Conservation (phyloP, 106 monocot species). For the Vanilla planifolia region DNA sequence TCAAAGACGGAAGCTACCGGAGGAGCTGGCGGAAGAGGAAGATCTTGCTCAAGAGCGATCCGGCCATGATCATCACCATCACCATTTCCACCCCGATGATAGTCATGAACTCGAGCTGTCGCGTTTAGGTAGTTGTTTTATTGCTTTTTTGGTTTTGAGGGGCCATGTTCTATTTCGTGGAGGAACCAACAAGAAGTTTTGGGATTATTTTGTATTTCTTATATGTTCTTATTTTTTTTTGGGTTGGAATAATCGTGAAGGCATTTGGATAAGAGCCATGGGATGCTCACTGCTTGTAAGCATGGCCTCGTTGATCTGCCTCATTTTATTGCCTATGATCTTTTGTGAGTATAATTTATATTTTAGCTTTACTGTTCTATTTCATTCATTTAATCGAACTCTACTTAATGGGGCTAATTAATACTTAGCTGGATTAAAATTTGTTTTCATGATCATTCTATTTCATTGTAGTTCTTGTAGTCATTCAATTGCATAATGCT, state of each 20-base stretch:
- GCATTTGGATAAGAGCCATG: constrained; percentile 78
- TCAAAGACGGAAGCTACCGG: constrained; percentile 51
- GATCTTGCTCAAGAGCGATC: constrained; percentile 52
- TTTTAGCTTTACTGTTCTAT: too few relatives aligned
- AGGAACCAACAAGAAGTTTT: not conserved
- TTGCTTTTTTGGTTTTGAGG: not conserved
- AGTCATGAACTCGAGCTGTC: constrained; percentile 21
- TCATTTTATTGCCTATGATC: constrained; percentile 41
- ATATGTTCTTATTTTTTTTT: constrained; percentile 2
- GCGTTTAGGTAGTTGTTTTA: constrained; percentile 23
- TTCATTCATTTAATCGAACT: too few relatives aligned
- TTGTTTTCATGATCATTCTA: not conserved
- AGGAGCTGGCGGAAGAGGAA: constrained; percentile 91
- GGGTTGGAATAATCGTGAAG: constrained; percentile 21
- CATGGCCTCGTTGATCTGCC: constrained; percentile 65
- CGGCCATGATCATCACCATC: constrained; percentile 21
- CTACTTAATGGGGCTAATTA: too few relatives aligned
- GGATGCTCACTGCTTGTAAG: constrained; percentile 97
- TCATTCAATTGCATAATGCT: not conserved
- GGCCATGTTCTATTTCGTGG: not conserved
- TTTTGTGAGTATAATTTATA: constrained; percentile 30
- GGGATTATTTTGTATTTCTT: not conserved
- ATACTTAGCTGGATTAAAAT: not conserved
- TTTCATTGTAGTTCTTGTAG: constrained; percentile 6
- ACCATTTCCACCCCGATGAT: constrained; percentile 18